Evolutionary conservation across 345 rosid genomes (phyloP), one percentile per base, ranked within the genome.

Genomic region (Pelargonium nanum): DNA sequence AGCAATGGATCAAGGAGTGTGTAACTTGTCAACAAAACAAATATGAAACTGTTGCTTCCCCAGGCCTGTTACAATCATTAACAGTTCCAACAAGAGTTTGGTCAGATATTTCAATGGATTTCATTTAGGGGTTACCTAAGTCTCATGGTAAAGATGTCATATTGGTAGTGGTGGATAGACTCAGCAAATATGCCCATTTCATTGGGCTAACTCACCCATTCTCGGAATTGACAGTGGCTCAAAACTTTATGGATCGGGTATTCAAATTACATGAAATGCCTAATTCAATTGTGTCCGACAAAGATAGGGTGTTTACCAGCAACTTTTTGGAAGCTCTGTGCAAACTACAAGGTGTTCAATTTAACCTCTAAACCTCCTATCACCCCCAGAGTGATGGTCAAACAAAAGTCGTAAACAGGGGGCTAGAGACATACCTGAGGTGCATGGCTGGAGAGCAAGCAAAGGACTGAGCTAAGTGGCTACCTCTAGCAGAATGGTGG

Each of bases 21-120:
- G 24, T 9, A 6, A 24, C 40, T 1, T 61, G 66, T 26, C 66
- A 61, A 24, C 20, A 26, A 4, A 19, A 34, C 40, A 68, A 68
- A 23, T 7, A 2, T 16, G 66, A 68, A 8, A 19, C 0, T 1
- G 50, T 26, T 8, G 48, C 58, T 0, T 2, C 32, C 0, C 58
- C 58, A 5, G 56, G 56, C 0, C 61, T 44, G 13, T 23, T 55
- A 1, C 22, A 28, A 25, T 60, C 71, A 7, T 10, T 61, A 0
- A 28, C 30, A 0, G 59, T 67, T 0, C 65, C 53, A 0, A 19
- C 6, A 7, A 1, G 1, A 3, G 19, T 24, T 17, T 64, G 60
- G 60, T 4, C 19, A 1, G 52, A 28, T 19, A 64, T 55, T 30
- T 26, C 61, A 4, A 64, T 67, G 70, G 65, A 67, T 9, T 65